Evolutionary conservation across 2,329 filamentous ascomycete species (phyloP).

Genomic region (Teratosphaeriaceae sp.): DNA sequence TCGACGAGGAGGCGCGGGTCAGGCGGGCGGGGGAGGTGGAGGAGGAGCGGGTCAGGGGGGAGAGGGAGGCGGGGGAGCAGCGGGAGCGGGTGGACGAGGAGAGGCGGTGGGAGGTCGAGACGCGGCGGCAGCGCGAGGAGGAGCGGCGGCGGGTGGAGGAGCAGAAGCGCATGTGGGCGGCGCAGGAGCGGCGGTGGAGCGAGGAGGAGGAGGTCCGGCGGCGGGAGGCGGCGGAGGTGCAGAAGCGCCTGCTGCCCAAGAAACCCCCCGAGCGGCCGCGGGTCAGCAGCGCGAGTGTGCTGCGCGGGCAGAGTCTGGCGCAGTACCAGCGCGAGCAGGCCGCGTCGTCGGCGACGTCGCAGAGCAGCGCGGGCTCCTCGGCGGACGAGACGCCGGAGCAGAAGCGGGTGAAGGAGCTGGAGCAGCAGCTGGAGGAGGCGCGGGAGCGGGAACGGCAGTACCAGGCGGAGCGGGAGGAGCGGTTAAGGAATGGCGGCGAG

Average conservation of each 20-base stretch:
- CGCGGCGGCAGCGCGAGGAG: constrained; percentile 51
- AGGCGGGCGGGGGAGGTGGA: constrained; percentile 47
- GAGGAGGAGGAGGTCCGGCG: constrained; percentile 65
- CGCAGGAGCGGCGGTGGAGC: constrained; percentile 71
- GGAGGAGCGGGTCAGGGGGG: constrained; percentile 41
- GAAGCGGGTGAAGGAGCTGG: constrained; percentile 70
- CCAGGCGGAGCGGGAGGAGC: constrained; percentile 52
- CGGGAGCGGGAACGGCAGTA: constrained; percentile 61
- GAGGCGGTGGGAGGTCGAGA: constrained; percentile 60
- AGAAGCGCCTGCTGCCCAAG: constrained; percentile 57
- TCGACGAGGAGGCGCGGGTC: constrained; percentile 48
- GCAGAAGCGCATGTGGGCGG: constrained; percentile 68
- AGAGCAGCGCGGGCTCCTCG: constrained; percentile 28
- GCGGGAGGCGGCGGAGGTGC: constrained; percentile 66
- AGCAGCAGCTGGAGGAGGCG: constrained; percentile 62
- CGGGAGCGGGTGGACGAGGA: constrained; percentile 57
- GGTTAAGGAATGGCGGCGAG: constrained; percentile 29
- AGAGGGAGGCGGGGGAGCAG: constrained; percentile 56
- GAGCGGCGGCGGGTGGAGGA: constrained; percentile 56
- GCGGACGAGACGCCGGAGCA: constrained; percentile 47
- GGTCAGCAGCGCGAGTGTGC: constrained; percentile 40
- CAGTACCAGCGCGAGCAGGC: constrained; percentile 79
- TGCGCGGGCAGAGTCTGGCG: constrained; percentile 78
- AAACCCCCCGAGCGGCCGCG: constrained; percentile 53
- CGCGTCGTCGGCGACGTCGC: too few relatives aligned